phyloP scores from a whole-genome alignment of 202 grass and related monocot genomes.

The Setaria italica region DNA sequence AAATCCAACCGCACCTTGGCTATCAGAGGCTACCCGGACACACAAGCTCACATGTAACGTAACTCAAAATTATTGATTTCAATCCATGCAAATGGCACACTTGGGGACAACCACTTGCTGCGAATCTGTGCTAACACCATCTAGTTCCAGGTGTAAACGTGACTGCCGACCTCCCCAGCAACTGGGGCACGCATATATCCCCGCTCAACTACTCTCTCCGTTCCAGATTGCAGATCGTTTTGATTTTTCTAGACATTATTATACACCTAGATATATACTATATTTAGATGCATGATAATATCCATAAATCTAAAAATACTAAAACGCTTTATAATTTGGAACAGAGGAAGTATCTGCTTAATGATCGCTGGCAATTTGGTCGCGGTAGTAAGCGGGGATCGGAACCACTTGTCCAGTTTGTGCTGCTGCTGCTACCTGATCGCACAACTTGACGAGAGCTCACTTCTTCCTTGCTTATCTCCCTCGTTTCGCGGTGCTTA shows the following conservation, averaged over 20 bases:
- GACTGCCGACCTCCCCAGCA: background rate
- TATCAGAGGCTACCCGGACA: background rate
- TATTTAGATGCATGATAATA: no score
- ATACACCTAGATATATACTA: no score
- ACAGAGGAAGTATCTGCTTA: background rate
- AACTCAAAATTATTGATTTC: no score
- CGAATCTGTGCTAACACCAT: background rate
- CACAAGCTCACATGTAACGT: background rate
- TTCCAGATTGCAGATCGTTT: no score
- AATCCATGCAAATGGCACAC: conserved; percentile 8
- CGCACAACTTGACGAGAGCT: background rate
- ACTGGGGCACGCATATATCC: background rate
- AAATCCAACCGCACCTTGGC: background rate
- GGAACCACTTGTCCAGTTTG: background rate
- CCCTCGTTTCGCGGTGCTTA: no score
- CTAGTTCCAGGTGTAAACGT: background rate
- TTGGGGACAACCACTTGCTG: conserved; percentile 15
- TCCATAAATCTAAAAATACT: no score
- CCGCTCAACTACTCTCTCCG: background rate
- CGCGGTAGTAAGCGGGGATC: background rate
- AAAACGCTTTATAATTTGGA: no score
- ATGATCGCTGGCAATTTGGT: background rate
- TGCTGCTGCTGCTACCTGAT: background rate
- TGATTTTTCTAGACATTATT: no score
- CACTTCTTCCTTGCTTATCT: no score